Base-by-base conservation (phyloP, 140 eudicot genomes). In the Stevia rebaudiana region DNA sequence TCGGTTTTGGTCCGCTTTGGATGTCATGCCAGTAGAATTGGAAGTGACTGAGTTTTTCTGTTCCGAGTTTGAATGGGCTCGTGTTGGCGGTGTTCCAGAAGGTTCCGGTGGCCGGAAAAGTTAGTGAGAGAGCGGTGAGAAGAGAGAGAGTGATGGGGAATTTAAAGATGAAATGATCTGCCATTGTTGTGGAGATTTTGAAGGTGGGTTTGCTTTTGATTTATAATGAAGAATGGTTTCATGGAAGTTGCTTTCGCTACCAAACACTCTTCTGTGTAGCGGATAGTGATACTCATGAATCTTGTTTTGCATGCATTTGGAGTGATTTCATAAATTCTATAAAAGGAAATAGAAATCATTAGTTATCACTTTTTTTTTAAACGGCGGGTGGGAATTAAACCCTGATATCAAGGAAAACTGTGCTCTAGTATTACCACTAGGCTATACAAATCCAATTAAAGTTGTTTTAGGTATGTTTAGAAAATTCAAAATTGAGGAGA, bases 1-100 rank as follows among this genome's bases (percentile, higher is more conserved):
- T 56, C 3, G 63, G 63, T 24, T 56, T 56, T 3, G 63, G 5
- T 3, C 63, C 63, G 15, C 63, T 56, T 56, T 56, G 63, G 13
- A 9, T 31, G 43, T 56, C 63, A 2, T 56, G 40, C 63, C 42
- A 56, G 43, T 31, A 56, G 63, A 56, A 56, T 10, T 56, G 63
- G 25, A 56, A 56, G 63, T 56, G 63, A 43, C 63, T 56, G 4
- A 56, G 63, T 1, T 56, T 56, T 56, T 56, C 63, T 4, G 63
- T 16, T 10, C 63, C 63, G 25, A 56, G 63, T 24, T 56, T 56
- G 63, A 56, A 21, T 51, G 58, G 33, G 58, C 2, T 31, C 3
- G 43, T 3, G 43, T 4, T 56, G 23, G 63, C 3, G 43, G 24
- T 0, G 7, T 30, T 56, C 1, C 2, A 0, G 41, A 5, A 1